Percentiles rank a stretch among this genome's conserved stretches.
These are phyloP conservation scores for Lunasporangiospora selenospora DNA, from an alignment of 192 early-diverging fungal genomes.

Conservation along the genomic window DNA sequence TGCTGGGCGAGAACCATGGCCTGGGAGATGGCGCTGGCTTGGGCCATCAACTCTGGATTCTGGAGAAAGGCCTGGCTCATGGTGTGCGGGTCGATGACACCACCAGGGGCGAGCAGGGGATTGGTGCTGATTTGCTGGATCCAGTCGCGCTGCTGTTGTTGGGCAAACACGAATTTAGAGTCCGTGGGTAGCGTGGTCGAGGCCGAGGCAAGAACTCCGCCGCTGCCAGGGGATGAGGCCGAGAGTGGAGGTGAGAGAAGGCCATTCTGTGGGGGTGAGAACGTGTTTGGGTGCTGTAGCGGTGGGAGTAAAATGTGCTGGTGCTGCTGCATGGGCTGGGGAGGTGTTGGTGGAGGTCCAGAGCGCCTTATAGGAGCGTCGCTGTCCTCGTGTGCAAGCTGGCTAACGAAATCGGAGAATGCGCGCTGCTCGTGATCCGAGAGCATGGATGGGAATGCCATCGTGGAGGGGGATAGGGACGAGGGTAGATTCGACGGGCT, in stretches of 20 bases:
- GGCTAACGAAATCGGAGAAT: constrained; percentile 30
- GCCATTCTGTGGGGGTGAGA: neutral
- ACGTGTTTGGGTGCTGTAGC: neutral
- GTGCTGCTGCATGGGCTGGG: no score
- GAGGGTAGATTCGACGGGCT: no score
- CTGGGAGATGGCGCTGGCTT: constrained; percentile 42
- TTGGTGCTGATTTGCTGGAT: constrained; percentile 25
- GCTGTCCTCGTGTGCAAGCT: constrained; percentile 32
- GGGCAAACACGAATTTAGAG: no score
- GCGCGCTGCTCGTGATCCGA: constrained; percentile 46
- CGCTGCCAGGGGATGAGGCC: neutral
- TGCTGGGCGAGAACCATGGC: constrained; percentile 39
- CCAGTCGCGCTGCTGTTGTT: constrained; percentile 34
- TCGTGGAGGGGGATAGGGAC: neutral
- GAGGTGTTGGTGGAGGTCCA: no score
- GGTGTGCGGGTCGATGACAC: constrained; percentile 30
- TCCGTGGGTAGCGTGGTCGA: neutral
- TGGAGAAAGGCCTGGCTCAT: constrained; percentile 47
- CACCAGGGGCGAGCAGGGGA: constrained; percentile 21
- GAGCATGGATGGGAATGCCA: constrained; percentile 30
- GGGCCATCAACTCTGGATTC: constrained; percentile 42
- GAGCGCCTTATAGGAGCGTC: no score
- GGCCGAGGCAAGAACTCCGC: neutral
- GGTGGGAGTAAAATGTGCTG: no score
- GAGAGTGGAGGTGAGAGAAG: no score